Evolutionary conservation across 2,329 filamentous ascomycete genomes (phyloP), one percentile per base, ranked within the genome.

Genomic region (Cordyceps fumosorosea): DNA sequence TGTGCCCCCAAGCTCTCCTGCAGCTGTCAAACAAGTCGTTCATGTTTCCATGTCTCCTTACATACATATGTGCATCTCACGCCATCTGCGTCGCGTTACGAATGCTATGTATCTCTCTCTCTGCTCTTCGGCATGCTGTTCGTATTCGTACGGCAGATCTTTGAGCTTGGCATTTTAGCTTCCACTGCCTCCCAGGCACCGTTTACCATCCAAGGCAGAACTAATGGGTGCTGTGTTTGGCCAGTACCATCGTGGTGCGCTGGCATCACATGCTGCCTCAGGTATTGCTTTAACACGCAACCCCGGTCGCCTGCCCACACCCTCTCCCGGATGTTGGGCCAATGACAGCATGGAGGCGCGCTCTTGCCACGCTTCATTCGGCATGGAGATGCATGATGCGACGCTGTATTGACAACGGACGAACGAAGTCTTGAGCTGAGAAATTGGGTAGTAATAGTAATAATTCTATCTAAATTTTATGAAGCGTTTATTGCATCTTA

Each of bases 61-160:
- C 29, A 29, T 29, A 6, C 26, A 7, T 29, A 29, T 29, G 3
- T 29, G 29, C 18, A 22, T n/a, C n/a, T 20, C 44, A 11, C n/a
- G 18, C n/a, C 44, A 22, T 47, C 26, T 24, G 26, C 32, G 24
- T 57, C 18, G 29, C 29, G 4, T 4, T 32, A 32, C 29, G 29
- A 32, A 32, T 5, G 29, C 29, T 12, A 29, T 29, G 29, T 14
- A 14, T 22, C 18, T 11, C n/a, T n/a, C 7, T n/a, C n/a, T n/a
- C 18, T n/a, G n/a, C 7, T 29, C 11, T 56, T 45, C 26, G 55
- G 55, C 55, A 50, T 53, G 37, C 29, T 20, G 40, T 3, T 44
- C 58, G 58, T 60, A 60, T 60, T 60, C 58, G 58, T 55, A 54
- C 44, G 34, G 18, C 57, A 44, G 29, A 54, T 54, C 42, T 20